Base-by-base conservation (phyloP, 441 rosid genomes). In the Raphanus hybrid region DNA sequence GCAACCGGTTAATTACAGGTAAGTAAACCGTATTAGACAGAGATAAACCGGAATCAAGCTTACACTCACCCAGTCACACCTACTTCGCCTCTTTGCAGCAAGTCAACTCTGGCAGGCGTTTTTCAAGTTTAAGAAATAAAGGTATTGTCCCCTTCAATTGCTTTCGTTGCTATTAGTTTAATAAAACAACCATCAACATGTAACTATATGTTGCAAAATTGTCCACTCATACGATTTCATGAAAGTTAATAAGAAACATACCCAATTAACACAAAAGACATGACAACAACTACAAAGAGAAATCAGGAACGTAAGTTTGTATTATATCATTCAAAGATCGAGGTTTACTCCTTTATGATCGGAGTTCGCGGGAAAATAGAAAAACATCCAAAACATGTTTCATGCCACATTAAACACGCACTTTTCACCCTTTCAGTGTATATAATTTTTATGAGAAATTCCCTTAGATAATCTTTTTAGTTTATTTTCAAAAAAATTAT, bases 361-460 rank as follows among this genome's bases (percentile, higher is more conserved):
- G 70, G n/a, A 70, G 16, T 70, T 76, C 16, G 57, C 60, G 74
- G 75, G 23, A 7, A 35, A 23, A 35, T 29, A 57, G 10, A 26
- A n/a, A 15, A 57, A 76, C 68, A 76, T 62, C 65, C 34, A 64
- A 64, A 63, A 63, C 80, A 76, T 70, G 80, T 76, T 76, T 64
- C 75, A 63, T 37, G 75, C 75, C 75, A 76, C 59, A 64, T 29
- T 63, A 76, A 55, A 3, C 80, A 76, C 75, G 67, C 52, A 70
- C 12, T 37, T 70, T 76, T 76, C 50, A 63, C 0, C 12, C 7
- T 15, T 14, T 12, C 23, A 61, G 11, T 32, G 37, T 52, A 62
- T 52, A 76, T 8, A 43, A 8, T 16, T 37, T 8, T 64, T 23
- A 23, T 23, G 26, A 23, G 26, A 23, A 23, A 23, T 23, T 23